Evolutionary conservation across 306 rosid species (phyloP), one percentile per base, ranked within the genome.

Genomic region (Lathyrus tuberosus): DNA sequence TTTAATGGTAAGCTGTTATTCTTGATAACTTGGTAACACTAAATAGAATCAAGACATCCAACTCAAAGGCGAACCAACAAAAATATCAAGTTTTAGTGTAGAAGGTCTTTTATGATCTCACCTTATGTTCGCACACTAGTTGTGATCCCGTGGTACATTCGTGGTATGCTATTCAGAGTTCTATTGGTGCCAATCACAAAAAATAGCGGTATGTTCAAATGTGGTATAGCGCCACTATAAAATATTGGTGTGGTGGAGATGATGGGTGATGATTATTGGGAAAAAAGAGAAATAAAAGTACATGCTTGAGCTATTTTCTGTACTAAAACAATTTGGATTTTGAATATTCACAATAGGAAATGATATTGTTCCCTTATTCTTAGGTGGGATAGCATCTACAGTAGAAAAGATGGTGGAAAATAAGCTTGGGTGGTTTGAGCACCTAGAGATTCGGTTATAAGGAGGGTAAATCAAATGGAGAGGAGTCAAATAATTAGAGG

Each of bases 1-100:
- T 46, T 61, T 12, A 37, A n/a, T 16, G 12, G 11, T 51, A 51
- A 51, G 30, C 10, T 4, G 28, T 61, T 61, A 6, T 17, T 66
- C 38, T 33, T n/a, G n/a, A n/a, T n/a, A n/a, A n/a, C n/a, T n/a
- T 14, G 15, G 30, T 14, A 15, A 66, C 41, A 47, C 12, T 66
- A 66, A 46, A 46, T 53, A 28, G 71, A 44, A 17, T 7, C 11
- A 65, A 33, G 40, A 35, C 40, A 35, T 65, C 43, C 16, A 22
- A 47, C 16, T 33, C 22, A 7, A 44, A 65, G 9, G 26, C 47
- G 4, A 65, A 65, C 28, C 58, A 65, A 28, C 46, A 65, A 46
- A 26, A 57, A 46, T 26, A 3, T 46, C 42, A 46, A n/a, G 58
- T 37, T 65, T 46, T 46, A 3, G 20, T n/a, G 52, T 47, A 15